phyloP scores from a whole-genome alignment of 805 yeast genomes.

The Candida nitratophila region DNA sequence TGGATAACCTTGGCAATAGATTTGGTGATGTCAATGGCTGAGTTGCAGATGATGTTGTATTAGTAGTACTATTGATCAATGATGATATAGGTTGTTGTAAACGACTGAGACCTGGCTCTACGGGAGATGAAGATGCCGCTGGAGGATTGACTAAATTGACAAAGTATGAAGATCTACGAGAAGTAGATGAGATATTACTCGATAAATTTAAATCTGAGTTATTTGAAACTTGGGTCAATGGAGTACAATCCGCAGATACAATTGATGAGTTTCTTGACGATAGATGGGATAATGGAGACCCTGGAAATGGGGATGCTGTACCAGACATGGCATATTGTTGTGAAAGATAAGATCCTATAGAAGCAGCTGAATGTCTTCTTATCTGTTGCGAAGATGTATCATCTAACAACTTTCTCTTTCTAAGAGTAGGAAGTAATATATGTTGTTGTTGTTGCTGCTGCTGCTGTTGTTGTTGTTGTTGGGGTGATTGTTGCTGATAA shows the following conservation, averaged over 20 bases:
- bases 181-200: constrained; percentile 8
- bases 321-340: background rate
- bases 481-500: constrained; percentile 2
- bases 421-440: constrained; percentile 6
- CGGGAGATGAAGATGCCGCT: constrained; percentile 2
- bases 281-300: constrained; percentile 24
- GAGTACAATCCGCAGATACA: constrained; percentile 23
- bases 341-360: constrained; percentile 11
- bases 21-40: constrained; percentile 12
- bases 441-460: background rate
- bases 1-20: constrained; percentile 17
- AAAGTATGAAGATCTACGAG: constrained; percentile 22
- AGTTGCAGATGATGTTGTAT: too few relatives aligned
- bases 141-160: background rate
- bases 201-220: constrained; percentile 11
- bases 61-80: too few relatives aligned
- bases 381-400: constrained; percentile 16
- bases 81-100: background rate
- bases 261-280: constrained; percentile 26
- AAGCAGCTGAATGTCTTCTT: constrained; percentile 28
- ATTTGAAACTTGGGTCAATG: constrained; percentile 15
- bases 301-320: constrained; percentile 15
- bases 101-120: constrained; percentile 1
- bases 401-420: constrained; percentile 19
- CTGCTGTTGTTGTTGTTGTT: constrained; percentile 1